Percentiles rank a stretch among this genome's conserved stretches.
Evolutionary conservation across 192 early-diverging fungal genomes (phyloP).

Genomic region (Linnemannia zychae): DNA sequence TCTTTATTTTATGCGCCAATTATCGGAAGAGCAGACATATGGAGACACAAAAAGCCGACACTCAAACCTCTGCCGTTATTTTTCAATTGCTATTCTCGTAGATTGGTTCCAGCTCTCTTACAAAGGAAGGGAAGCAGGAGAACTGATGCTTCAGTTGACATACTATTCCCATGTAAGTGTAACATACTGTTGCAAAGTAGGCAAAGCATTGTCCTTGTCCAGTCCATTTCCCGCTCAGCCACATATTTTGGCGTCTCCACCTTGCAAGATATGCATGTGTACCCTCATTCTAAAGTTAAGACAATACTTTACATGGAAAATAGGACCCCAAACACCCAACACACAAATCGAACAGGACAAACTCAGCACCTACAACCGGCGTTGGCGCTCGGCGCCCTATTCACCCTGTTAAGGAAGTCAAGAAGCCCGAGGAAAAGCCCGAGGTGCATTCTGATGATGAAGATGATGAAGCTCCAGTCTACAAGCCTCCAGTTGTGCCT

Average conservation of each 20-base stretch:
- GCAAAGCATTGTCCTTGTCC: neutral
- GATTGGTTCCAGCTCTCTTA: conserved; percentile 55
- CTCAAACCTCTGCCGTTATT: neutral
- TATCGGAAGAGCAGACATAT: neutral
- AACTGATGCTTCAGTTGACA: conserved; percentile 45
- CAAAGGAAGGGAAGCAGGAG: conserved; percentile 52
- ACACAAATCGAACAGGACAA: conserved; percentile 29
- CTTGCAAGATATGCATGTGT: neutral
- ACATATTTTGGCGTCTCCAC: neutral
- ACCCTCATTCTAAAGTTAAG: neutral
- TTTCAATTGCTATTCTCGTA: neutral
- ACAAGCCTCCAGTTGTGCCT: conserved; percentile 47
- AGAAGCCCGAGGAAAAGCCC: conserved; percentile 37
- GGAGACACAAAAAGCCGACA: neutral
- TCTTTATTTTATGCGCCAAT: neutral
- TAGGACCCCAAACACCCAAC: conserved; percentile 48
- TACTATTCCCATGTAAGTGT: conserved; percentile 48
- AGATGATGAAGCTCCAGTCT: conserved; percentile 51
- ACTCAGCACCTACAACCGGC: neutral
- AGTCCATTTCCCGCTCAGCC: neutral
- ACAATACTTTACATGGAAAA: neutral
- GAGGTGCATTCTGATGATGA: conserved; percentile 14
- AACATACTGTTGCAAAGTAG: neutral
- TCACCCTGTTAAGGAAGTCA: conserved; percentile 24
- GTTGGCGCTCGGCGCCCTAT: conserved; percentile 36